Evolutionary conservation across 768 basidiomycete genomes (phyloP).

Genomic region (Lactarius pseudohatsudake): DNA sequence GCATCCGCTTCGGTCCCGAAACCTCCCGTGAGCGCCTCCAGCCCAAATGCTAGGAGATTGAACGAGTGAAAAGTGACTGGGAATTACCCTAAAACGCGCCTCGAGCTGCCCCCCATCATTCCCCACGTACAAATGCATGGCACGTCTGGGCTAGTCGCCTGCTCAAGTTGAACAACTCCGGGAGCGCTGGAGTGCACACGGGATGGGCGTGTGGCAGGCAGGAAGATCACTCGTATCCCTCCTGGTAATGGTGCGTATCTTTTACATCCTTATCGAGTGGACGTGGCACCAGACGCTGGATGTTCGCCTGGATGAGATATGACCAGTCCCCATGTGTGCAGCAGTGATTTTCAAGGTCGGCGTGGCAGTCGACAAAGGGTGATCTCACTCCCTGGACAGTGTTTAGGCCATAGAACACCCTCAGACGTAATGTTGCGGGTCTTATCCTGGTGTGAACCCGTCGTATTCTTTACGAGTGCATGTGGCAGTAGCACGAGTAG

Average conservation of each 20-base stretch:
- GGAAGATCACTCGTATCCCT: not conserved
- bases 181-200: not conserved
- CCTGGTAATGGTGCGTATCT: not conserved
- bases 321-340: not conserved
- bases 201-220: not conserved
- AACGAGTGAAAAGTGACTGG: not conserved
- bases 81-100: not conserved
- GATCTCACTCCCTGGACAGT: conserved; percentile 39
- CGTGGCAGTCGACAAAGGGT: conserved; percentile 22
- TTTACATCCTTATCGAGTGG: conserved; percentile 19
- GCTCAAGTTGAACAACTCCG: not conserved
- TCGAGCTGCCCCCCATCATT: not conserved
- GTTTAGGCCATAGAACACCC: conserved; percentile 30
- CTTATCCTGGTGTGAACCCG: conserved; percentile 1
- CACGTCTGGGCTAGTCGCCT: not conserved
- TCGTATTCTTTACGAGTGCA: not conserved
- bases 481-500: not conserved
- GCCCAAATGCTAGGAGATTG: not conserved
- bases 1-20: not conserved
- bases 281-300: not conserved
- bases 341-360: not conserved
- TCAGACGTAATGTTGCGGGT: conserved; percentile 2
- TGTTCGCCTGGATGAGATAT: not conserved
- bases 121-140: not conserved
- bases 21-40: not conserved